These are phyloP conservation scores for Kregervanrija pseudodelftensis DNA, from an alignment of 805 yeast genomes.

Conservation along the genomic window DNA sequence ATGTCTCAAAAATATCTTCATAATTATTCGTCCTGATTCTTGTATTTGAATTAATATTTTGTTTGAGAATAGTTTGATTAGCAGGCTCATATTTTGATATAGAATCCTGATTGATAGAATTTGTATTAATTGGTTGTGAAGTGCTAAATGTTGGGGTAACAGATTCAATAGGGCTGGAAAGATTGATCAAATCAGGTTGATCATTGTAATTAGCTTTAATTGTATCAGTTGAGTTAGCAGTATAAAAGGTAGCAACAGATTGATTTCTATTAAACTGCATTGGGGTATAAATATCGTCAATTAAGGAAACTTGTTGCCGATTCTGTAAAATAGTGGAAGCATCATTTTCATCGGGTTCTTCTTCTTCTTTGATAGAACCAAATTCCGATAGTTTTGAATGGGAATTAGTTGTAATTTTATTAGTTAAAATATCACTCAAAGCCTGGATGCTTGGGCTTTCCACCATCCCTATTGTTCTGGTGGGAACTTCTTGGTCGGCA, in stretches of 20 bases:
- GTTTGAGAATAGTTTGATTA: constrained; percentile 3
- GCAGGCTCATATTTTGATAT: constrained; percentile 10
- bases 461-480: constrained; percentile 24
- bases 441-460: constrained; percentile 32
- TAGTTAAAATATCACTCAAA: constrained; percentile 25
- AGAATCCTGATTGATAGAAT: constrained; percentile 1
- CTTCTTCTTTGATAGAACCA: constrained; percentile 13
- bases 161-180: constrained; percentile 19
- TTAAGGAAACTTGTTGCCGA: constrained; percentile 1
- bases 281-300: constrained; percentile 3
- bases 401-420: constrained; percentile 12
- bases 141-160: neutral
- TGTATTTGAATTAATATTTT: neutral
- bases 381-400: constrained; percentile 6
- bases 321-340: constrained; percentile 1
- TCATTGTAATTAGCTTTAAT: constrained; percentile 6
- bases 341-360: constrained; percentile 11
- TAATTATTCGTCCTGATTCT: neutral
- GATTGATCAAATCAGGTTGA: constrained; percentile 24
- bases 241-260: constrained; percentile 26
- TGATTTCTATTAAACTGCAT: constrained; percentile 10
- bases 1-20: neutral
- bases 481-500: constrained; percentile 22
- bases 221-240: constrained; percentile 23
- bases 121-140: neutral